A percentile compares a stretch with the other conserved stretches of the same genome.
Conservation (phyloP, 257 asterid species). For the Solanum clarkiae region DNA sequence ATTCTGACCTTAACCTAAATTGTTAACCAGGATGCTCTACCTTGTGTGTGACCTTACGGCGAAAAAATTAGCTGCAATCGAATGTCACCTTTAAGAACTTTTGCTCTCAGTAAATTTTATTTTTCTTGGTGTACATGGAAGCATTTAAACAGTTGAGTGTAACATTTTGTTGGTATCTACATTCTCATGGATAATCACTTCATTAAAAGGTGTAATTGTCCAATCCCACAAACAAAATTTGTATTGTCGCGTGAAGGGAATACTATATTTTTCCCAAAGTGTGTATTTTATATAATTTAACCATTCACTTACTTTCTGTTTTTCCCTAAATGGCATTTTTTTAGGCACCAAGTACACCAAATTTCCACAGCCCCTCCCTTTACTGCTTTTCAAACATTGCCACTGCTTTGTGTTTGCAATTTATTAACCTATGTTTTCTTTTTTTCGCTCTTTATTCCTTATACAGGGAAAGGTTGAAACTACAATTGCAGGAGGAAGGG, state of each 20-base stretch:
- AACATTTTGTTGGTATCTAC: not conserved
- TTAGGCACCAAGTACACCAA: not conserved
- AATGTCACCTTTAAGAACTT: not conserved
- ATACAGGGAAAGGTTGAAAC: conserved; percentile 81
- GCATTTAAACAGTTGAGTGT: not conserved
- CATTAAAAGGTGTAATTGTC: not conserved
- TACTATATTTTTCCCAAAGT: not conserved
- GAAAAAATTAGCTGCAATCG: not conserved
- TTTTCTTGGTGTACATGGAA: not conserved
- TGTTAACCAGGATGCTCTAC: not conserved
- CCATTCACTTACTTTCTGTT: not conserved
- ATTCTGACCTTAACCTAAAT: not conserved
- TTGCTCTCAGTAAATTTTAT: not conserved
- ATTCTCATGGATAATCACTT: not conserved
- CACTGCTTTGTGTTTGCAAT: not conserved
- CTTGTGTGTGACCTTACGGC: not conserved
- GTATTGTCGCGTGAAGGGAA: not conserved
- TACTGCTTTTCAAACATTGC: not conserved
- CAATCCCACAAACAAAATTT: not conserved
- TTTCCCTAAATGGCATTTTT: not conserved
- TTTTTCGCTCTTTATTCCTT: not conserved
- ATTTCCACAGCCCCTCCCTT: not conserved
- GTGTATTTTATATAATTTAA: not conserved
- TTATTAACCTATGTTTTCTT: not conserved
- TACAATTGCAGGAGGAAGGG: conserved; percentile 78